Conservation (phyloP, 208 protist species). For the Naegleria gruberi region DNA sequence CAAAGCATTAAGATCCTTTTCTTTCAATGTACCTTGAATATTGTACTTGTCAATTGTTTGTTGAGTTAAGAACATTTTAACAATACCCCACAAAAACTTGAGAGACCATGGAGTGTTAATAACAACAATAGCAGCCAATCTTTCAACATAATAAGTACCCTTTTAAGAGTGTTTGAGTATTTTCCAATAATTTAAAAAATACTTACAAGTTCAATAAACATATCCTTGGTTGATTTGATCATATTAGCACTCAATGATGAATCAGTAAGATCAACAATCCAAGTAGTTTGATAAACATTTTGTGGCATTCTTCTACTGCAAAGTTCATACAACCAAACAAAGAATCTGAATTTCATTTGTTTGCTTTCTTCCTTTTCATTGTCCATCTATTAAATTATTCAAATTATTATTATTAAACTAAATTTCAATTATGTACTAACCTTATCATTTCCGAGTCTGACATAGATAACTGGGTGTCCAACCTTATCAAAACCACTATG, state of each 20-base stretch:
- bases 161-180: neutral
- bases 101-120: neutral
- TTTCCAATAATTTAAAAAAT: neutral
- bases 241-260: neutral
- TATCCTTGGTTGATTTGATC: neutral
- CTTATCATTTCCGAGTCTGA: neutral
- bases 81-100: neutral
- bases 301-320: neutral
- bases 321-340: neutral
- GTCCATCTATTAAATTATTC: neutral
- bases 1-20: neutral
- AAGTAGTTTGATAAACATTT: neutral
- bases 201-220: neutral
- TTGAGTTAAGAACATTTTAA: slow-evolving; percentile 1
- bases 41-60: slow-evolving; percentile 11
- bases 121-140: neutral
- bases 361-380: neutral
- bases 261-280: neutral
- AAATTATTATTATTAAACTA: neutral
- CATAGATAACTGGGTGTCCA: neutral
- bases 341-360: neutral
- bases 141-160: neutral
- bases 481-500: neutral
- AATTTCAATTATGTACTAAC: neutral
- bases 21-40: neutral